phyloP scores from a whole-genome alignment of 768 basidiomycete genomes.

The Tricholoma terreum region DNA sequence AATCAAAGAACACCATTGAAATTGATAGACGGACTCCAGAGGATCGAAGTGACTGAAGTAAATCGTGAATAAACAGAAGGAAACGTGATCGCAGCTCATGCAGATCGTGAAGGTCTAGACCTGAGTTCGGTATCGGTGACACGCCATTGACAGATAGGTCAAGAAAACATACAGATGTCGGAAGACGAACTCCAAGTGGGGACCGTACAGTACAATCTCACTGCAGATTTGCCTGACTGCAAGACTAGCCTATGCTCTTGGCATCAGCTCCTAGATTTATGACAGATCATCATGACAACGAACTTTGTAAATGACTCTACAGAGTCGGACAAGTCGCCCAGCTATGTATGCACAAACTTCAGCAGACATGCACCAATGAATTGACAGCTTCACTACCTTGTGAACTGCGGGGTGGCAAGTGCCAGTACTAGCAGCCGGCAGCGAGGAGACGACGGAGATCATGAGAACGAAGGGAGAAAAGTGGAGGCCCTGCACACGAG shows the following conservation, averaged over 20 bases:
- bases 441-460: slow-evolving; percentile 23
- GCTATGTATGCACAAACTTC: slow-evolving; percentile 27
- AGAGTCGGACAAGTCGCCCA: slow-evolving; percentile 53
- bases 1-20: slow-evolving; percentile 2
- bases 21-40: slow-evolving; percentile 50
- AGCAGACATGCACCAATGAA: slow-evolving; percentile 22
- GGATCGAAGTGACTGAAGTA: slow-evolving; percentile 55
- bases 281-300: slow-evolving; percentile 15
- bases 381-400: background rate
- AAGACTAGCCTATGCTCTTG: slow-evolving; percentile 40
- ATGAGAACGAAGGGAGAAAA: slow-evolving; percentile 7
- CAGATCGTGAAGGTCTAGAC: slow-evolving; percentile 65
- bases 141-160: background rate
- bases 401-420: background rate
- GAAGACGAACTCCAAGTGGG: slow-evolving; percentile 63
- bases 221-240: slow-evolving; percentile 42
- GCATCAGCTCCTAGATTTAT: background rate
- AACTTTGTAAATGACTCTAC: slow-evolving; percentile 62
- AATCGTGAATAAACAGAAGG: slow-evolving; percentile 60
- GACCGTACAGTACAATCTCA: slow-evolving; percentile 62
- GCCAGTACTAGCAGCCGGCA: background rate
- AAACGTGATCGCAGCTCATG: slow-evolving; percentile 61
- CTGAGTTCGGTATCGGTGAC: slow-evolving; percentile 28
- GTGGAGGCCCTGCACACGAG: slow-evolving; percentile 25
- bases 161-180: slow-evolving; percentile 49